phyloP scores from a whole-genome alignment of 352 stramenopile genomes.

The Pythium apleroticum region DNA sequence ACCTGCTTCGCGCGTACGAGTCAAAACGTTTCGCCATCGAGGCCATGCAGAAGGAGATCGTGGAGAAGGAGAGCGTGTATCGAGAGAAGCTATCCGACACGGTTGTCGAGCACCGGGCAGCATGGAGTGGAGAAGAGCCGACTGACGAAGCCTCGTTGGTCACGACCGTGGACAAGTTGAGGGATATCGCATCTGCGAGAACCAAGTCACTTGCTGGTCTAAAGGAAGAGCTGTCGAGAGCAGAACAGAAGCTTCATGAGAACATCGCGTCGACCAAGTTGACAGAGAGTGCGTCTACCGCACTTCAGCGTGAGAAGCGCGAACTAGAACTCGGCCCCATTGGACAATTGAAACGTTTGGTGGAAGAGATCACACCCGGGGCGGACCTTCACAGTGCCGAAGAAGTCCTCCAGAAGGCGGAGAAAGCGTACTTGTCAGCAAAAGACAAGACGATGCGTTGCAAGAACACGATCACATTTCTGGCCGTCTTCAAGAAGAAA shows the following conservation, averaged over 20 bases:
- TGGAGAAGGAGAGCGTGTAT: constrained; percentile 46
- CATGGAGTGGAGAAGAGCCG: constrained; percentile 31
- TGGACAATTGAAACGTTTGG: constrained; percentile 42
- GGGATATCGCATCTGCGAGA: constrained; percentile 27
- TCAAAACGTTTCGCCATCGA: constrained; percentile 50
- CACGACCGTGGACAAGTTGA: constrained; percentile 26
- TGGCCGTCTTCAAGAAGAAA: constrained; percentile 85
- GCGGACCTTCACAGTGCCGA: constrained; percentile 53
- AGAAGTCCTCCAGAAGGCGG: constrained; percentile 42
- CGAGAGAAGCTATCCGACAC: constrained; percentile 46
- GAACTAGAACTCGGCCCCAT: constrained; percentile 60
- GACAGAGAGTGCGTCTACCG: constrained; percentile 41
- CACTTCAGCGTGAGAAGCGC: constrained; percentile 43
- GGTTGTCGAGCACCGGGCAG: constrained; percentile 36
- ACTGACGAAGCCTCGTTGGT: constrained; percentile 34
- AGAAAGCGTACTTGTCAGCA: constrained; percentile 68
- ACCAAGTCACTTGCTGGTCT: constrained; percentile 27
- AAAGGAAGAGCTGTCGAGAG: constrained; percentile 32
- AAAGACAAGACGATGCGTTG: constrained; percentile 81
- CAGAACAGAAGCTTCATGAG: constrained; percentile 50
- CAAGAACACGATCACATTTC: constrained; percentile 83
- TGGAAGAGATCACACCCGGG: constrained; percentile 48
- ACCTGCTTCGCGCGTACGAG: constrained; percentile 49
- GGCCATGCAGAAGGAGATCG: constrained; percentile 43
- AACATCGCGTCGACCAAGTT: constrained; percentile 51